Evolutionary conservation across 345 rosid genomes (phyloP).

Genomic region (Capsella bursapastoris): DNA sequence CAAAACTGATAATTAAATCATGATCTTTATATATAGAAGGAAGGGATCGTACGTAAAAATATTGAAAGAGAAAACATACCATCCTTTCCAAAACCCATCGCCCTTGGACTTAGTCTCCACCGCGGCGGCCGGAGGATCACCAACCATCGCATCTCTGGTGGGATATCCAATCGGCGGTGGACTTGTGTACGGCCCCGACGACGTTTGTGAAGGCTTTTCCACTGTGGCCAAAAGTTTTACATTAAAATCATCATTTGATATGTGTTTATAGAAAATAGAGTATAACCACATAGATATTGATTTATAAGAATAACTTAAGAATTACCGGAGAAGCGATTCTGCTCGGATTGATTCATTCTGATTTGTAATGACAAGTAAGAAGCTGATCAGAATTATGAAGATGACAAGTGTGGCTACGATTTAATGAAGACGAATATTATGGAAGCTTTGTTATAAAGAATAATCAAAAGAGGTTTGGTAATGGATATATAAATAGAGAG

Average conservation of each 20-base stretch:
- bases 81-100: slow-evolving; percentile 81
- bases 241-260: background rate
- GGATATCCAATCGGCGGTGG: slow-evolving; percentile 72
- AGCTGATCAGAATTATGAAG: slow-evolving; percentile 22
- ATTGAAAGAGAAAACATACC: slow-evolving; percentile 44
- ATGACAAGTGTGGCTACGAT: slow-evolving; percentile 4
- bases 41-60: background rate
- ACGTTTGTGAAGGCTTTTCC: slow-evolving; percentile 42
- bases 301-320: background rate
- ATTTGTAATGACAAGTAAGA: background rate
- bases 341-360: slow-evolving; percentile 46
- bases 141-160: slow-evolving; percentile 42
- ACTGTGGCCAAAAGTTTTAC: slow-evolving; percentile 20
- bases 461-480: too few relatives aligned
- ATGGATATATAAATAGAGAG: too few relatives aligned
- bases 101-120: slow-evolving; percentile 66
- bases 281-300: background rate
- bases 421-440: slow-evolving; percentile 31
- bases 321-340: slow-evolving; percentile 42
- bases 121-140: slow-evolving; percentile 32
- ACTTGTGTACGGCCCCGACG: slow-evolving; percentile 31
- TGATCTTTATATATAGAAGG: background rate
- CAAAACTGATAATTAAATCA: background rate
- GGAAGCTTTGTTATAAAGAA: background rate
- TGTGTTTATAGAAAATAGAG: background rate